Percentiles rank a stretch among this genome's conserved stretches.
These are phyloP conservation scores for Acrodontium crateriforme DNA, from an alignment of 2,329 filamentous ascomycete genomes.

Conservation along the genomic window DNA sequence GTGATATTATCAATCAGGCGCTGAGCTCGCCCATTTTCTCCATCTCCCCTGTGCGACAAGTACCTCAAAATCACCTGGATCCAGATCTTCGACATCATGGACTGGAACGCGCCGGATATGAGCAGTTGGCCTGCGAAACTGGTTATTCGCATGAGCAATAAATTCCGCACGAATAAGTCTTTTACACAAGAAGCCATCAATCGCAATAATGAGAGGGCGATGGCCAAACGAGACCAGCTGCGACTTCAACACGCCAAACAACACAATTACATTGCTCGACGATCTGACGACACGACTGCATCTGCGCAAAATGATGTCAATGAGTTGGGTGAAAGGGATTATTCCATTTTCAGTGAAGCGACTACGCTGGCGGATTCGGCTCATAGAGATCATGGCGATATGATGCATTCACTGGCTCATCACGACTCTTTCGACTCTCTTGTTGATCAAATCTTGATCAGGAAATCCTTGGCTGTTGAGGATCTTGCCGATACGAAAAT, in stretches of 20 bases:
- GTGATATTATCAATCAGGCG: too few species aligned
- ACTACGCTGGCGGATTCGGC: constrained; percentile 9
- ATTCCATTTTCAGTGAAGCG: constrained; percentile 15
- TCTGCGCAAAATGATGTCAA: constrained; percentile 9
- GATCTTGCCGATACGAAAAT: constrained; percentile 5
- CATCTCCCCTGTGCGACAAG: too few species aligned
- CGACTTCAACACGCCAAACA: constrained; percentile 9
- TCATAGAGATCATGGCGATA: constrained; percentile 22
- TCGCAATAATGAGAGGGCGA: constrained; percentile 13
- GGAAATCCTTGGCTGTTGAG: constrained; percentile 3
- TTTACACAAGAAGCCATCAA: constrained; percentile 16
- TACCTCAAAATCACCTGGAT: too few species aligned
- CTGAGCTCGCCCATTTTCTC: too few species aligned
- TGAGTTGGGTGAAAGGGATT: constrained; percentile 21
- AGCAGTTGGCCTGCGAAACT: constrained; percentile 17
- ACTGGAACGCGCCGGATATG: constrained; percentile 14
- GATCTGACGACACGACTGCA: neutral
- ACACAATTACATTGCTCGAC: constrained; percentile 5
- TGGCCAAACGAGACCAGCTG: constrained; percentile 5
- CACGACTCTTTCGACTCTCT: constrained; percentile 23
- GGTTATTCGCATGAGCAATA: constrained; percentile 14
- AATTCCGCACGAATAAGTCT: constrained; percentile 16
- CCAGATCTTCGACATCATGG: constrained; percentile 11
- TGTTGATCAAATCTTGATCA: constrained; percentile 12
- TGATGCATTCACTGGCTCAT: constrained; percentile 25